These are phyloP conservation scores for Bremia lactucae DNA, from an alignment of 352 stramenopile genomes.

Conservation along the genomic window DNA sequence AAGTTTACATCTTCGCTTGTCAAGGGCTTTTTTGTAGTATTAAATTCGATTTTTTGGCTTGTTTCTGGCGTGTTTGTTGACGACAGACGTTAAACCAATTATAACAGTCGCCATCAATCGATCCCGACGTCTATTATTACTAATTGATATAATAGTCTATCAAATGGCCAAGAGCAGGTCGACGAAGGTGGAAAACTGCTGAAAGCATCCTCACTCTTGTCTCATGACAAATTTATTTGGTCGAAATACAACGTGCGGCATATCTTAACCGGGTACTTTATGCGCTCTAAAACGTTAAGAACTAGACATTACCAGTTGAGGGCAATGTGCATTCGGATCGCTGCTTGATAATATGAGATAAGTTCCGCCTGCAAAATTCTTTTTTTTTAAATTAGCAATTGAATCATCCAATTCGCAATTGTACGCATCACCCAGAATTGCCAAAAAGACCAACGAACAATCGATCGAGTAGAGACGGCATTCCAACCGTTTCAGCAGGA, in stretches of 20 bases:
- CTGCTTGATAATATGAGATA: constrained; percentile 13
- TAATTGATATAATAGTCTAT: too few relatives aligned
- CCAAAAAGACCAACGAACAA: constrained; percentile 8
- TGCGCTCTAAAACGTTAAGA: constrained; percentile 58
- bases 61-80: too few relatives aligned
- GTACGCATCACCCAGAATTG: neutral
- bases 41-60: too few relatives aligned
- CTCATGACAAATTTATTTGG: too few relatives aligned
- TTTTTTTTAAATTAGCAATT: constrained; percentile 6
- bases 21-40: too few relatives aligned
- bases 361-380: constrained; percentile 6
- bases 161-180: constrained; percentile 44
- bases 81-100: too few relatives aligned
- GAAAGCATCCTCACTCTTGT: too few relatives aligned
- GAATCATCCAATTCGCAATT: constrained; percentile 12
- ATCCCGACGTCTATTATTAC: too few relatives aligned
- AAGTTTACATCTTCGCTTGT: too few relatives aligned
- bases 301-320: constrained; percentile 16
- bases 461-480: too few relatives aligned
- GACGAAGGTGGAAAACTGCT: constrained; percentile 47
- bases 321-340: constrained; percentile 19
- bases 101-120: too few relatives aligned
- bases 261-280: constrained; percentile 50
- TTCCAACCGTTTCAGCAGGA: too few relatives aligned
- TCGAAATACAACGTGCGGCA: constrained; percentile 21